Evolutionary conservation across 345 rosid species (phyloP).

Genomic region (Ceriops decandra): DNA sequence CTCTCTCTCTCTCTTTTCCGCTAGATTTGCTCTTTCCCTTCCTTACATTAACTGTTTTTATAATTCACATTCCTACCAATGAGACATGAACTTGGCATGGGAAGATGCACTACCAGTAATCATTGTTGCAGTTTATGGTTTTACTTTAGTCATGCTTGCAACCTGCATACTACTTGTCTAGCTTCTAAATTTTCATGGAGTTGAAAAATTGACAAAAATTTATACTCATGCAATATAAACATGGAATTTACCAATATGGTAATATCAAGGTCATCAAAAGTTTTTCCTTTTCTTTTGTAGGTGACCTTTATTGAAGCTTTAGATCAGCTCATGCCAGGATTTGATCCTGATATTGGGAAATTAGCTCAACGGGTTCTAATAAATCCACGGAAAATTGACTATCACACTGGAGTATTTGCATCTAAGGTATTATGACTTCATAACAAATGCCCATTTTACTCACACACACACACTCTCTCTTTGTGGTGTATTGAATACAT

Average conservation of each 20-base stretch:
- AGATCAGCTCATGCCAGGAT: constrained; percentile 99
- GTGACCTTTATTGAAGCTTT: constrained; percentile 95
- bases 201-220: no score
- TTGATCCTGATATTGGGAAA: constrained; percentile 98
- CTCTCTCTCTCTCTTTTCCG: not conserved
- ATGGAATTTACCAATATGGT: not conserved
- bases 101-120: no score
- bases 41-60: not conserved
- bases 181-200: no score
- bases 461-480: not conserved
- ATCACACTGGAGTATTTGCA: constrained; percentile 94
- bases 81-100: no score
- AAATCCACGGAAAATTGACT: constrained; percentile 92
- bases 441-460: not conserved
- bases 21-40: not conserved
- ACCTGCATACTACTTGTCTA: no score
- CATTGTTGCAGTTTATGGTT: no score
- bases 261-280: constrained; percentile 13
- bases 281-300: constrained; percentile 34
- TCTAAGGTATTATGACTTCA: constrained; percentile 52
- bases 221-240: no score
- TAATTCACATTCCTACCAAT: no score
- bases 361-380: constrained; percentile 92
- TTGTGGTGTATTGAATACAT: not conserved
- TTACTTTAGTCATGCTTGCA: no score